Percentiles rank a stretch among this genome's conserved stretches.
Evolutionary conservation across 2,329 filamentous ascomycete genomes (phyloP).

Genomic region (Coniella lustricola): DNA sequence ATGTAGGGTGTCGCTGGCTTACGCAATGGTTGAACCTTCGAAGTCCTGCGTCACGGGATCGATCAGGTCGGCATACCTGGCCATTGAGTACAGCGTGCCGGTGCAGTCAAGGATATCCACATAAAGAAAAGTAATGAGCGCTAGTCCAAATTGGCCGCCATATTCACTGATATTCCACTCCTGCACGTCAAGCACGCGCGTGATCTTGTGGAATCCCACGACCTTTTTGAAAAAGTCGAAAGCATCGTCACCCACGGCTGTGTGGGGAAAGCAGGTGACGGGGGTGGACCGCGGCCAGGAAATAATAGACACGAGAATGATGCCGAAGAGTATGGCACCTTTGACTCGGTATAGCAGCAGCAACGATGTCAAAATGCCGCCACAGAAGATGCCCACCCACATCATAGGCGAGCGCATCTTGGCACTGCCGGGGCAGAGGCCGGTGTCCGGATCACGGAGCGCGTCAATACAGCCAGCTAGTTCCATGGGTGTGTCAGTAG

Average conservation of each 20-base stretch:
- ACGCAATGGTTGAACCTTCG: constrained; percentile 71
- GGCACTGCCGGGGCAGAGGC: constrained; percentile 52
- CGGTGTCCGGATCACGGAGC: constrained; percentile 33
- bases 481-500: constrained; percentile 60
- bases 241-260: constrained; percentile 54
- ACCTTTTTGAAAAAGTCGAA: constrained; percentile 89
- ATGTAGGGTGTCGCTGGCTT: constrained; percentile 4
- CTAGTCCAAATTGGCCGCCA: constrained; percentile 71
- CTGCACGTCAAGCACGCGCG: constrained; percentile 61
- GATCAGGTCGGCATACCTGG: constrained; percentile 71
- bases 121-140: constrained; percentile 83
- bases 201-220: constrained; percentile 74
- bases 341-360: constrained; percentile 83
- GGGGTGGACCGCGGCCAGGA: constrained; percentile 74
- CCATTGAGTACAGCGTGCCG: constrained; percentile 85
- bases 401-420: constrained; percentile 80
- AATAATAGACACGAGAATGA: constrained; percentile 77
- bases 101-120: constrained; percentile 86
- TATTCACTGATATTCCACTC: constrained; percentile 65
- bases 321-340: constrained; percentile 78
- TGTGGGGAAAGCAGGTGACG: constrained; percentile 78
- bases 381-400: constrained; percentile 86
- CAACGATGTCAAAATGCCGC: constrained; percentile 70
- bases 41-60: constrained; percentile 82
- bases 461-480: constrained; percentile 62